Evolutionary conservation across 192 early-diverging fungal species (phyloP).

Genomic region (Chytriomyces sp.): DNA sequence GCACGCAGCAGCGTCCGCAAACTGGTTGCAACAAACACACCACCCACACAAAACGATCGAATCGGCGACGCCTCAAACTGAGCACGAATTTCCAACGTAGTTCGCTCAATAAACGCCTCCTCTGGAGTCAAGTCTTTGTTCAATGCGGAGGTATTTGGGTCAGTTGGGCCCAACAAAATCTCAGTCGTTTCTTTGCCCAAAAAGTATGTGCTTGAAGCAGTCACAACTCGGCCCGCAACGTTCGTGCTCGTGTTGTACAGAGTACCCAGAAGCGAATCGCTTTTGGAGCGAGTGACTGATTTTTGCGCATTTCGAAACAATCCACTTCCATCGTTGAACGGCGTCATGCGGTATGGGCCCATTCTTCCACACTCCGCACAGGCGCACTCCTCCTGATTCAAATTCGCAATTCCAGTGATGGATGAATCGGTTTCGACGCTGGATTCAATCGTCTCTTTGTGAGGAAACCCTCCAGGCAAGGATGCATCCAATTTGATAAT

Average conservation of each 20-base stretch:
- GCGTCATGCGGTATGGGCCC: conserved; percentile 8
- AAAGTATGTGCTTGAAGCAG: conserved; percentile 35
- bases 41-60: conserved; percentile 42
- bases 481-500: conserved; percentile 35
- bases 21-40: conserved; percentile 42
- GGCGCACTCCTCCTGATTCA: conserved; percentile 2
- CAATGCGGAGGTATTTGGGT: background rate
- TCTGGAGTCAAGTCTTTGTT: conserved; percentile 16
- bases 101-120: conserved; percentile 23
- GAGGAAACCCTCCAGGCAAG: conserved; percentile 32
- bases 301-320: background rate
- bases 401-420: conserved; percentile 19
- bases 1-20: conserved; percentile 41
- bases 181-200: conserved; percentile 42
- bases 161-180: conserved; percentile 29
- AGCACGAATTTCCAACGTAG: conserved; percentile 14
- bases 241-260: conserved; percentile 18
- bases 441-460: conserved; percentile 10
- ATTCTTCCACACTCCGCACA: conserved; percentile 20
- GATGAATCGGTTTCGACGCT: conserved; percentile 22
- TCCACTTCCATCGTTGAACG: conserved; percentile 22
- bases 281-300: background rate
- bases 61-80: conserved; percentile 17
- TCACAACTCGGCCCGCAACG: conserved; percentile 32
- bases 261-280: conserved; percentile 15